Evolutionary conservation across 805 yeast species (phyloP), one percentile per base, ranked within the genome.

Genomic region (Alloascoidea africana): DNA sequence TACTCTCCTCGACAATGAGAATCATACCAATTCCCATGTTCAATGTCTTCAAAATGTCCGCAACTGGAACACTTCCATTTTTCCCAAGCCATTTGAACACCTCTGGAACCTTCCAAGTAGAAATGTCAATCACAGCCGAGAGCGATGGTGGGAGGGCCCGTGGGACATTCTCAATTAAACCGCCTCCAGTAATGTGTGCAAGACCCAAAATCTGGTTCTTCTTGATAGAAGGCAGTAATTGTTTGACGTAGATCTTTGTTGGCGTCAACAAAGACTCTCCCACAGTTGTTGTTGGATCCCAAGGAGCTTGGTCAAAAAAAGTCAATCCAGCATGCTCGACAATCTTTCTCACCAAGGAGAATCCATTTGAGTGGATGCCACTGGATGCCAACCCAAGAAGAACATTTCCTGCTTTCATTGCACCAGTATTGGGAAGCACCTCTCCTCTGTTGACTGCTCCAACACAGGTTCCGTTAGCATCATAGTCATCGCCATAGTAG

Each of bases 161-260:
- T 39, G 99, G 99, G 41, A 89, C 76, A 59, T 91, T 91, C 59
- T 91, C 99, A 18, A 91, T 78, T 38, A 91, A 66, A 38, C 99
- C 99, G 57, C 99, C 99, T 43, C 99, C 99, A 16, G 99, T 91
- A 52, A 91, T 91, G 53, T 91, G 94, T 2, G 98, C 95, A 53
- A 91, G 68, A 41, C 96, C 99, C 39, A 86, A 65, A 36, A 89
- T 54, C 40, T 81, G 60, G 23, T 68, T 76, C 50, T 79, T 65
- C 49, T 68, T 70, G 44, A 87, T 68, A 2, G 83, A 73, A 36
- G 81, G 80, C 43, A 91, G 66, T 41, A 93, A 60, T 50, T 87
- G 94, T 59, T 84, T 87, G 45, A 93, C 98, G 60, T 91, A 91
- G 45, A 91, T 87, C 56, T 80, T 77, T 3, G 98, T 93, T 37